Evolutionary conservation across 805 yeast species (phyloP).

Genomic region (Myxozyma monticola): DNA sequence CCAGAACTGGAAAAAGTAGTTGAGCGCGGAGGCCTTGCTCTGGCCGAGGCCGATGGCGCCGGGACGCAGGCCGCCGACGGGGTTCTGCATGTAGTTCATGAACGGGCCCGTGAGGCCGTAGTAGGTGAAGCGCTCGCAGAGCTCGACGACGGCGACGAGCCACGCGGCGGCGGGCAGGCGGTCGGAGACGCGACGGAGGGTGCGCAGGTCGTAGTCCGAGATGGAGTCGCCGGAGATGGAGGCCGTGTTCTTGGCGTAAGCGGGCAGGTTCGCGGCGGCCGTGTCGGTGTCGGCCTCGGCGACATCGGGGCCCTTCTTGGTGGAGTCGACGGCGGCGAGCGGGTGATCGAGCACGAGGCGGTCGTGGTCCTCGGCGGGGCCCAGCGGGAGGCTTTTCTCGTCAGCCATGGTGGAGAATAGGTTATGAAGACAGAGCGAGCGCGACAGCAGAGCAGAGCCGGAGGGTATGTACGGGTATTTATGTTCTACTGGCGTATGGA

Average conservation of each 20-base stretch:
- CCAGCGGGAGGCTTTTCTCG: slow-evolving; percentile 21
- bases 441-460: too few species aligned
- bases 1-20: slow-evolving; percentile 78
- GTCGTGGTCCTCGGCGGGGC: neutral
- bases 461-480: too few species aligned
- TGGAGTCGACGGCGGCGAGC: slow-evolving; percentile 11
- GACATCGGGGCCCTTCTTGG: slow-evolving; percentile 4
- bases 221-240: slow-evolving; percentile 35
- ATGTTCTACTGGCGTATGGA: too few species aligned
- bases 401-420: slow-evolving; percentile 13
- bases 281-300: neutral
- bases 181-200: slow-evolving; percentile 55
- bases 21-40: slow-evolving; percentile 67
- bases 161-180: slow-evolving; percentile 56
- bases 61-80: slow-evolving; percentile 44
- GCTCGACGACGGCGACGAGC: slow-evolving; percentile 69
- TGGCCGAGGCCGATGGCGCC: slow-evolving; percentile 63
- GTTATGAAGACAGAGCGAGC: neutral
- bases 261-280: neutral
- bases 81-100: slow-evolving; percentile 73
- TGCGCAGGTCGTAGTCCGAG: slow-evolving; percentile 54
- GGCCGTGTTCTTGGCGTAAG: slow-evolving; percentile 5
- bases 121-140: slow-evolving; percentile 78
- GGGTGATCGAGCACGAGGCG: slow-evolving; percentile 7
- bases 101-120: slow-evolving; percentile 77